Base-by-base conservation (phyloP, 257 asterid species). In the Jacaranda mimosifolia region DNA sequence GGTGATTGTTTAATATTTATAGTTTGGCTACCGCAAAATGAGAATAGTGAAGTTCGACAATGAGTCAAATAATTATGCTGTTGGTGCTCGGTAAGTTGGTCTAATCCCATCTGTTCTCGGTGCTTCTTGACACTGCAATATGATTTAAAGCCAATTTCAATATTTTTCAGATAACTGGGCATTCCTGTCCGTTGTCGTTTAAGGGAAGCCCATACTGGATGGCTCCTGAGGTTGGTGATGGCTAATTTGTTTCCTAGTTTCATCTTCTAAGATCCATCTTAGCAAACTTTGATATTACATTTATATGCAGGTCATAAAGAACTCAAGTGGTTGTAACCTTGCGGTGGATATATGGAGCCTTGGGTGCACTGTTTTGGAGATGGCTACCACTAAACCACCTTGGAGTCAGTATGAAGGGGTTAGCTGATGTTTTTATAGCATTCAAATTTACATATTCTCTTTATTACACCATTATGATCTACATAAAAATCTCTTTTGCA, bases 331-430 rank as follows among this genome's bases (percentile, higher is more conserved):
- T 71, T 79, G 79, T 81, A 86, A 71, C 83, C 84, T 90, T 12
- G 87, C 90, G n/a, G 94, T 85, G 76, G 97, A 92, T 81, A 81
- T 90, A 75, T 92, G 96, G 96, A 90, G 97, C 87, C 90, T 90
- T 19, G 96, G 94, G 11, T 92, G 97, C 85, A 85, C 93, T 35
- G 83, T 88, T 76, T 63, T 90, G 68, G 94, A 92, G 83, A 92
- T 92, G 97, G 92, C 91, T 70, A 85, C 96, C n/a, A 60, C 92
- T 58, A 85, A 90, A 81, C 90, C 94, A 55, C 94, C 91, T 59
- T 89, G 95, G 88, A 77, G 90, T 82, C 90, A 91, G 62, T 87
- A 82, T 53, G 96, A 87, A 86, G 92, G 89, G 90, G 96, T 89
- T 9, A 62, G 86, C 81, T 62, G 18, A 64, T 77, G 56, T 65